Conservation (phyloP, 1,284 basidiomycete genomes). For the Ustilago cynodontis region DNA sequence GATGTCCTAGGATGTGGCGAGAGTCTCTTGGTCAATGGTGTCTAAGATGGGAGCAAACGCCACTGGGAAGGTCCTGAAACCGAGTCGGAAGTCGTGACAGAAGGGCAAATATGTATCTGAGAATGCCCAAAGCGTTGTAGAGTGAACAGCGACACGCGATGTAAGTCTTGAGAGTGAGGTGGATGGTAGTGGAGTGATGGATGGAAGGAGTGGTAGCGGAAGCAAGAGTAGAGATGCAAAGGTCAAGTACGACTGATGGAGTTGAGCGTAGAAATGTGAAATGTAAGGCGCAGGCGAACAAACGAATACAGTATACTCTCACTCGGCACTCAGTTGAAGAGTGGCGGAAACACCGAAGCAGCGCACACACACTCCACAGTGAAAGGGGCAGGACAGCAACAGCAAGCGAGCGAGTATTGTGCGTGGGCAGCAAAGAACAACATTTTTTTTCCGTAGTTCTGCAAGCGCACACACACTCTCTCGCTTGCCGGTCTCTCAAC, state of each 20-base stretch:
- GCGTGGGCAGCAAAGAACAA: neutral
- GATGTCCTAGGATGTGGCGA: neutral
- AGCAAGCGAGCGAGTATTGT: neutral
- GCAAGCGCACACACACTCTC: neutral
- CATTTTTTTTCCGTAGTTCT: neutral
- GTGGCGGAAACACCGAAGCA: conserved; percentile 11
- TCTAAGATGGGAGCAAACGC: neutral
- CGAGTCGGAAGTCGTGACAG: neutral
- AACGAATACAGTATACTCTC: neutral
- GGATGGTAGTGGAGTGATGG: neutral
- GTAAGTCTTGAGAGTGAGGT: neutral
- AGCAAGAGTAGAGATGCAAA: conserved; percentile 3
- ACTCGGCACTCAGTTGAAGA: neutral
- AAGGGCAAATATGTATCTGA: neutral
- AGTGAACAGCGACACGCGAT: conserved; percentile 1
- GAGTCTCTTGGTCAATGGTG: neutral
- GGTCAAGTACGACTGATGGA: neutral
- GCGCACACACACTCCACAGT: neutral
- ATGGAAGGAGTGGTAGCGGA: neutral
- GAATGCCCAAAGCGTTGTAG: neutral
- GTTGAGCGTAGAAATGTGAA: neutral
- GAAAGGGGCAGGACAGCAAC: neutral
- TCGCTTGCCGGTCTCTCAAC: conserved; percentile 1
- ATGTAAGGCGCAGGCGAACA: neutral
- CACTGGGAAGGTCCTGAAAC: neutral